These are phyloP conservation scores for Lineolata rhizophorae DNA, from an alignment of 495 filamentous ascomycete species.

Conservation along the genomic window DNA sequence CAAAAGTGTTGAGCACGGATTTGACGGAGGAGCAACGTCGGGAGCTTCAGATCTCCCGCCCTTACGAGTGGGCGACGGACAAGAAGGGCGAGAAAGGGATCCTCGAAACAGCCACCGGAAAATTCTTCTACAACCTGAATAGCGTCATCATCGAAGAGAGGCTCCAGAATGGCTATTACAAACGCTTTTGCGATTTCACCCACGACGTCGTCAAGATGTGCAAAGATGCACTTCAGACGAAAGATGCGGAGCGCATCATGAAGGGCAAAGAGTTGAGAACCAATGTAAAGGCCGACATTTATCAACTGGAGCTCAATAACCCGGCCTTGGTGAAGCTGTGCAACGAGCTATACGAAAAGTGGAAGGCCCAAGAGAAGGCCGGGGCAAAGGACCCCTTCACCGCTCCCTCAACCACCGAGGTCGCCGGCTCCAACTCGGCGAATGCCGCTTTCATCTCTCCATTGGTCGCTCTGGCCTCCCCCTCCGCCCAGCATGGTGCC, in stretches of 20 bases:
- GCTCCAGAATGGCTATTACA: slow-evolving; percentile 87
- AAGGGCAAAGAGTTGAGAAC: slow-evolving; percentile 76
- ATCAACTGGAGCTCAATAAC: slow-evolving; percentile 29
- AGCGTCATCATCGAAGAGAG: slow-evolving; percentile 86
- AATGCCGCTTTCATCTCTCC: neutral
- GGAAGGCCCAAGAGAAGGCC: slow-evolving; percentile 33
- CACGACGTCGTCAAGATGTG: slow-evolving; percentile 62
- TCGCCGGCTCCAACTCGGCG: neutral
- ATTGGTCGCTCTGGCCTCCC: neutral
- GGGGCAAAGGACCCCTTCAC: slow-evolving; percentile 20
- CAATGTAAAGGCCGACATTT: slow-evolving; percentile 82
- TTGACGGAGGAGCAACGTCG: slow-evolving; percentile 33
- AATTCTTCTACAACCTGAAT: slow-evolving; percentile 88
- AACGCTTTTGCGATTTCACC: slow-evolving; percentile 66
- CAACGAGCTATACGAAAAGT: slow-evolving; percentile 51
- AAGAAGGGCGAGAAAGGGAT: slow-evolving; percentile 53
- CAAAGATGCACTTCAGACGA: slow-evolving; percentile 55
- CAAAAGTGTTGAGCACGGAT: slow-evolving; percentile 60
- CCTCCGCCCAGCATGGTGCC: slow-evolving; percentile 8
- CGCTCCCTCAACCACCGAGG: neutral
- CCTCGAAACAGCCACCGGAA: slow-evolving; percentile 42
- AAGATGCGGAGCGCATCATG: slow-evolving; percentile 51
- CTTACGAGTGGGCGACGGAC: slow-evolving; percentile 54
- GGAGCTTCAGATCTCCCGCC: slow-evolving; percentile 30
- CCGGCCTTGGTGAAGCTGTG: slow-evolving; percentile 45